phyloP scores from a whole-genome alignment of 2,329 filamentous ascomycete species.

The Leptosphaerulina australis region DNA sequence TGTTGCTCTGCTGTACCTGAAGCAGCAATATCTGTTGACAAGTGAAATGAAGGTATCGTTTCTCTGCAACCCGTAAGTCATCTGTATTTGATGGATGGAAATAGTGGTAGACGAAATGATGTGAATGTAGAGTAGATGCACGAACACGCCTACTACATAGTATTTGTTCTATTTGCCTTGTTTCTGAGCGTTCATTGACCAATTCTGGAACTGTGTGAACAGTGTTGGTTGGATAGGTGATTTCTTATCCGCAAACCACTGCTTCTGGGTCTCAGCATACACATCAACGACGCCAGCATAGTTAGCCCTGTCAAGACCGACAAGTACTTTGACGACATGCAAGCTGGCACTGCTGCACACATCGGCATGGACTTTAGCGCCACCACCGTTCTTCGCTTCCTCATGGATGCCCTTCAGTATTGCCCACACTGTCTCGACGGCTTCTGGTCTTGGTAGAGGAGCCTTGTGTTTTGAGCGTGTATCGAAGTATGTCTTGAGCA shows the following conservation, averaged over 20 bases:
- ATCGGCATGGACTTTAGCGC: slow-evolving; percentile 72
- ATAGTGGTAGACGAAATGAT: neutral
- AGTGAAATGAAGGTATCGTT: neutral
- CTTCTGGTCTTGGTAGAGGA: slow-evolving; percentile 52
- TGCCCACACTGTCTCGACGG: slow-evolving; percentile 56
- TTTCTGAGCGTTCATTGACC: slow-evolving; percentile 43
- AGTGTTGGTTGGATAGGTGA: slow-evolving; percentile 51
- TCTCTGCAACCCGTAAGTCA: neutral
- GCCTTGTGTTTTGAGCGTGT: slow-evolving; percentile 59
- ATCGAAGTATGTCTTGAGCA: slow-evolving; percentile 75
- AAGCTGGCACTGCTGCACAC: slow-evolving; percentile 76
- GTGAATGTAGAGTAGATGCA: neutral
- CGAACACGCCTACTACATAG: neutral
- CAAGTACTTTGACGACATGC: slow-evolving; percentile 67
- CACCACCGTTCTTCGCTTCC: slow-evolving; percentile 67
- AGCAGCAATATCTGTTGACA: neutral
- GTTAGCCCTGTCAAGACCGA: slow-evolving; percentile 53
- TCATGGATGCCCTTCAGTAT: slow-evolving; percentile 71
- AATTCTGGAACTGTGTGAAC: slow-evolving; percentile 57
- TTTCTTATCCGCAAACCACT: slow-evolving; percentile 52
- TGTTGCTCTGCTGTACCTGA: neutral
- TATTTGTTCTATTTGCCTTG: slow-evolving; percentile 28
- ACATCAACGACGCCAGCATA: slow-evolving; percentile 49
- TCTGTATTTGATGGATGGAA: neutral
- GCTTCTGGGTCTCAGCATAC: slow-evolving; percentile 52